Evolutionary conservation across 768 basidiomycete genomes (phyloP).

Genomic region (Leccinum variicolor): DNA sequence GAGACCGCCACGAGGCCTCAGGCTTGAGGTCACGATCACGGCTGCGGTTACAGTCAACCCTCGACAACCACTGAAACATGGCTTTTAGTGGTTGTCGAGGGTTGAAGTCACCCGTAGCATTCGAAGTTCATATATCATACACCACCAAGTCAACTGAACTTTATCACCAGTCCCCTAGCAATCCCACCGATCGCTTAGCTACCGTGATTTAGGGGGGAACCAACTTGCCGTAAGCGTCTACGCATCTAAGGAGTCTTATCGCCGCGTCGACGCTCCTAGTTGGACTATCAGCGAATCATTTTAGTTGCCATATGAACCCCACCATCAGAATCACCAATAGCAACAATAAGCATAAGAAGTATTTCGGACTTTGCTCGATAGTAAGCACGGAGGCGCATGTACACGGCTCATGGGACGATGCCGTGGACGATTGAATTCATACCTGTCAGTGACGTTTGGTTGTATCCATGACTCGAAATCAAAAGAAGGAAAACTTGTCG

Average conservation of each 20-base stretch:
- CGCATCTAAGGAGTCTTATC: neutral
- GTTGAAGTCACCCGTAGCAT: neutral
- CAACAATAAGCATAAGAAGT: neutral
- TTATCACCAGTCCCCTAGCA: neutral
- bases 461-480: neutral
- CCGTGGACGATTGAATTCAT: neutral
- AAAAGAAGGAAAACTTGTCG: neutral
- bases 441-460: neutral
- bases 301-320: neutral
- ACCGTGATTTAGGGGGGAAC: neutral
- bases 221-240: neutral
- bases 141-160: too few relatives aligned
- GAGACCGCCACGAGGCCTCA: too few relatives aligned
- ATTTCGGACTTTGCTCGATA: neutral
- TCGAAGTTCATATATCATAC: neutral
- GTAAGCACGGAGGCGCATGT: neutral
- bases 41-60: neutral
- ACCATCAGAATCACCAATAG: too few relatives aligned
- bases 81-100: too few relatives aligned
- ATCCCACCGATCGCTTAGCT: neutral
- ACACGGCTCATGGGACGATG: neutral
- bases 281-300: neutral
- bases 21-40: too few relatives aligned
- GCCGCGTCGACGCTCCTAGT: neutral
- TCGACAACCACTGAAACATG: neutral